A percentile compares a stretch with the other conserved stretches of the same genome.
These are phyloP conservation scores for Trichoderma lentiforme DNA, from an alignment of 2,329 filamentous ascomycete genomes.

Conservation along the genomic window DNA sequence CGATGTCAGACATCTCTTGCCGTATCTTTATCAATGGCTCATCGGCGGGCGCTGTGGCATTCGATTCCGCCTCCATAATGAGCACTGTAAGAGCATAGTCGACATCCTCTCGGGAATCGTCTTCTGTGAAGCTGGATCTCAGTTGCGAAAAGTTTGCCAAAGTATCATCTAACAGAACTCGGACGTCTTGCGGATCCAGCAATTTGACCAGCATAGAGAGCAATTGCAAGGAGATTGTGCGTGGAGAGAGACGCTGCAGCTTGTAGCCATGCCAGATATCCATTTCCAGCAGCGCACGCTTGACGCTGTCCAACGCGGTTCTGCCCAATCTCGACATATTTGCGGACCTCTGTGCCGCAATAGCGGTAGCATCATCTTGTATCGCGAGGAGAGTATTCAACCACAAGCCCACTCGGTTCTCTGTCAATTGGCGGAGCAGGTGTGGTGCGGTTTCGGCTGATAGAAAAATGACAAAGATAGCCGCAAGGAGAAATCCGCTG, in stretches of 20 bases:
- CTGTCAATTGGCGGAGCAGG: conserved; percentile 54
- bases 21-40: conserved; percentile 18
- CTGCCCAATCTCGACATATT: conserved; percentile 68
- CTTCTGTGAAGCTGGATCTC: conserved; percentile 23
- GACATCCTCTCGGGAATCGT: conserved; percentile 26
- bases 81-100: conserved; percentile 45
- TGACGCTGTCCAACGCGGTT: conserved; percentile 52
- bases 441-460: conserved; percentile 58
- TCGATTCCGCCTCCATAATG: conserved; percentile 36
- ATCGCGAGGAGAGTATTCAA: conserved; percentile 53
- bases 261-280: conserved; percentile 57
- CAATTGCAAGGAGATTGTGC: conserved; percentile 60
- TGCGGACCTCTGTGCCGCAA: conserved; percentile 62
- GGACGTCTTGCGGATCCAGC: conserved; percentile 29
- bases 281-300: conserved; percentile 49
- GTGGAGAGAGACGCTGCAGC: conserved; percentile 55
- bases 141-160: conserved; percentile 28
- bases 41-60: conserved; percentile 18
- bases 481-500: conserved; percentile 61
- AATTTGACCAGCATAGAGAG: conserved; percentile 45
- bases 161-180: conserved; percentile 30
- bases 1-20: conserved; percentile 30
- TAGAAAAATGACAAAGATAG: conserved; percentile 61
- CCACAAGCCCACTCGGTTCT: conserved; percentile 52
- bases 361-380: conserved; percentile 52